Evolutionary conservation across 2,329 filamentous ascomycete species (phyloP).

Genomic region (Colletotrichum agaves): DNA sequence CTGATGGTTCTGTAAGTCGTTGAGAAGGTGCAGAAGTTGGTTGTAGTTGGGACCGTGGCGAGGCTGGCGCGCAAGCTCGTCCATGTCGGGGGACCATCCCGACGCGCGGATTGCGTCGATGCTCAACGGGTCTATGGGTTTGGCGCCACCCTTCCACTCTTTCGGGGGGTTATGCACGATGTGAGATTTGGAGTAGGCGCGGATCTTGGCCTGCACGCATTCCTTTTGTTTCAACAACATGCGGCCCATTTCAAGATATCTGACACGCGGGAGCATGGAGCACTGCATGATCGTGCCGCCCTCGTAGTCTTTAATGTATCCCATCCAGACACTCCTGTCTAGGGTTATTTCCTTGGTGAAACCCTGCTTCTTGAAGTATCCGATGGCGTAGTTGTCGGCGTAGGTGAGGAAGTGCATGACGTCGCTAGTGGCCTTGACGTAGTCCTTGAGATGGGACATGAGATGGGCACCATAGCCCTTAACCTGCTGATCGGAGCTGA

Average conservation of each 20-base stretch:
- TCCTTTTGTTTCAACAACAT: conserved; percentile 99
- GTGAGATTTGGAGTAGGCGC: conserved; percentile 89
- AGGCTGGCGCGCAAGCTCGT: conserved; percentile 92
- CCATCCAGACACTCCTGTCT: conserved; percentile 94
- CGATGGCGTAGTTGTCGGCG: conserved; percentile 98
- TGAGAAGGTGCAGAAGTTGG: conserved; percentile 89
- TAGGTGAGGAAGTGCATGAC: conserved; percentile 99
- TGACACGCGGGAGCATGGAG: conserved; percentile 92
- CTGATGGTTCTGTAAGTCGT: conserved; percentile 93
- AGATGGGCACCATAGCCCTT: conserved; percentile 98
- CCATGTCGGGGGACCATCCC: conserved; percentile 98
- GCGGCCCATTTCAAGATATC: conserved; percentile 90
- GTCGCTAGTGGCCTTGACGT: conserved; percentile 94
- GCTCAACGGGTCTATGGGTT: conserved; percentile 83
- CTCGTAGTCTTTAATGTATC: conserved; percentile 99
- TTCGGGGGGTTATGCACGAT: conserved; percentile 86
- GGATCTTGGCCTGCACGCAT: conserved; percentile 92
- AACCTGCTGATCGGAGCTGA: conserved; percentile 97
- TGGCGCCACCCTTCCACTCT: conserved; percentile 82
- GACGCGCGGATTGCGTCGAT: conserved; percentile 91
- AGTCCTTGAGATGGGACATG: conserved; percentile 98
- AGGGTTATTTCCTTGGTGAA: conserved; percentile 99
- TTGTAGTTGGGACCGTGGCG: conserved; percentile 97
- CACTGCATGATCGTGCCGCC: conserved; percentile 99
- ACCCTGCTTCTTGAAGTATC: conserved; percentile 99